phyloP scores from a whole-genome alignment of 2,329 filamentous ascomycete species.

The Penicillium sclerotigenum region DNA sequence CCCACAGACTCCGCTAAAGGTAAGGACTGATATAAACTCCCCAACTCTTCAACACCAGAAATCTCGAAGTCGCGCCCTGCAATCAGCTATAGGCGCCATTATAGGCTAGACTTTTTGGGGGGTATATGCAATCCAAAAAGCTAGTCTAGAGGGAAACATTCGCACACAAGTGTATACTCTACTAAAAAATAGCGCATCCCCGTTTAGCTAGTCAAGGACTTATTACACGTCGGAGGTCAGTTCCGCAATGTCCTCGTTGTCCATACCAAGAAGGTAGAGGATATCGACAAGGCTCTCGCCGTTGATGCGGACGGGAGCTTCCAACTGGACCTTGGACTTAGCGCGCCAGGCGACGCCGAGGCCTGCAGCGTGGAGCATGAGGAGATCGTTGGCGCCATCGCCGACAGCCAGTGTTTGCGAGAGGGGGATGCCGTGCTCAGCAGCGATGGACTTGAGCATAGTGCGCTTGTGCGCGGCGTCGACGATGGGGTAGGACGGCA shows the following conservation, averaged over 20 bases:
- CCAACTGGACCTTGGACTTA: slow-evolving; percentile 61
- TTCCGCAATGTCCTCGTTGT: slow-evolving; percentile 49
- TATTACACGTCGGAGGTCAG: slow-evolving; percentile 29
- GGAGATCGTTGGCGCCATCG: slow-evolving; percentile 64
- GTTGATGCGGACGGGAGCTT: slow-evolving; percentile 60
- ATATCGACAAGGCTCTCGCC: slow-evolving; percentile 57
- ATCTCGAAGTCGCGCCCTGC: not conserved
- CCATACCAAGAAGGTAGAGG: slow-evolving; percentile 56
- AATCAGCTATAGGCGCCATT: not conserved
- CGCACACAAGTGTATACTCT: not conserved
- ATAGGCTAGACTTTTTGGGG: not conserved
- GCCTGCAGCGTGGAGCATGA: slow-evolving; percentile 62
- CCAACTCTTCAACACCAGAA: not conserved
- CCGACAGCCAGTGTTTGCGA: slow-evolving; percentile 59
- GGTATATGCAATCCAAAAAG: not conserved
- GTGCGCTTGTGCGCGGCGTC: slow-evolving; percentile 57
- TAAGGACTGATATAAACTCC: not conserved
- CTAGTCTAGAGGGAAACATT: not conserved
- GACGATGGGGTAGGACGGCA: slow-evolving; percentile 54
- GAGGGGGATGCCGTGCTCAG: slow-evolving; percentile 52
- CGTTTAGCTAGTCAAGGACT: not conserved
- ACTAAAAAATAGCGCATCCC: not conserved
- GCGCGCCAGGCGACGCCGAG: slow-evolving; percentile 63
- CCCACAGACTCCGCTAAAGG: not conserved
- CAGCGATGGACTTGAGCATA: slow-evolving; percentile 54